A percentile compares a stretch with the other conserved stretches of the same genome.
Conservation (phyloP, 768 basidiomycete species). For the Paxillus involutus region DNA sequence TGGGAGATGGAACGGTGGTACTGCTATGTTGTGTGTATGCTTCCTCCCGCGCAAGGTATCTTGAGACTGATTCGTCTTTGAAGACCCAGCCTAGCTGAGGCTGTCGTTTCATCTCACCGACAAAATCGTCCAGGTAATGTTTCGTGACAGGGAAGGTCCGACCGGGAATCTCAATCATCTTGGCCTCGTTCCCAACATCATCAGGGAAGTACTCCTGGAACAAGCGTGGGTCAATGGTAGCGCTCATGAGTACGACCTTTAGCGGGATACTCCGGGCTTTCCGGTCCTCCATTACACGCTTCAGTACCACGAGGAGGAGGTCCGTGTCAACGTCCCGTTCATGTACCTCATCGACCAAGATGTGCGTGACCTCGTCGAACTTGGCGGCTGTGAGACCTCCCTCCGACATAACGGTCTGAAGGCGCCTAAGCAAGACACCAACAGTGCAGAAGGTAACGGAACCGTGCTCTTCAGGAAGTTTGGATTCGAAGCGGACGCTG, state of each 20-base stretch:
- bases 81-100: constrained; percentile 62
- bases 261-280: constrained; percentile 67
- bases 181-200: constrained; percentile 55
- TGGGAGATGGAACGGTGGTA: background rate
- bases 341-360: constrained; percentile 95
- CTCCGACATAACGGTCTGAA: constrained; percentile 71
- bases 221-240: constrained; percentile 87
- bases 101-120: constrained; percentile 46
- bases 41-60: constrained; percentile 68
- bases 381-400: constrained; percentile 31
- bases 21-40: constrained; percentile 13
- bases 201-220: constrained; percentile 89
- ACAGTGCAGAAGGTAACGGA: constrained; percentile 92
- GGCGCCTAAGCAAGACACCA: constrained; percentile 82
- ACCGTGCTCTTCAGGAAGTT: constrained; percentile 75
- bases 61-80: constrained; percentile 63
- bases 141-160: constrained; percentile 87
- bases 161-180: constrained; percentile 83
- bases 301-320: constrained; percentile 83
- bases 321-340: constrained; percentile 95
- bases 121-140: constrained; percentile 76
- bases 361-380: constrained; percentile 83
- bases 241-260: constrained; percentile 93
- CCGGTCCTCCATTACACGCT: constrained; percentile 76
- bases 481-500: constrained; percentile 88